A percentile compares a stretch with the other conserved stretches of the same genome.
These are phyloP conservation scores for Aspergillus pseudoglaucus DNA, from an alignment of 2,329 filamentous ascomycete species.

Conservation along the genomic window DNA sequence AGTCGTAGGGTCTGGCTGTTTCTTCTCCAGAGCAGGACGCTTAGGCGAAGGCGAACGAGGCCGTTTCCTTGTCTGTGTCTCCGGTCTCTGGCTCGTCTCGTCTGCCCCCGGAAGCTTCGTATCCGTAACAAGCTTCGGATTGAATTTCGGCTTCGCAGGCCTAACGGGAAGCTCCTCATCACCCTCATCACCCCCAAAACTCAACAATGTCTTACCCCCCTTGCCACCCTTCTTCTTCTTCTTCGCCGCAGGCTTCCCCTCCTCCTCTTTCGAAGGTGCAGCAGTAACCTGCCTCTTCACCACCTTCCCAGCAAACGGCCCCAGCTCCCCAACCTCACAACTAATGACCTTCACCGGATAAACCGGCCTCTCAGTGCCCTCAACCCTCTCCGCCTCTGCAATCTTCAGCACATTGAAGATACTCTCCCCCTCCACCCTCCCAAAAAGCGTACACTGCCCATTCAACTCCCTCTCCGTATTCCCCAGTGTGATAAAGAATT, in stretches of 20 bases:
- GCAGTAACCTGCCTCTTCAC: slow-evolving; percentile 35
- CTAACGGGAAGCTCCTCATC: slow-evolving; percentile 31
- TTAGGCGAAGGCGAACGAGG: slow-evolving; percentile 28
- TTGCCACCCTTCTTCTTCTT: slow-evolving; percentile 40
- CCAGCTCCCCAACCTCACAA: slow-evolving; percentile 41
- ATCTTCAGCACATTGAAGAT: slow-evolving; percentile 96
- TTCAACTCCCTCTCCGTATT: slow-evolving; percentile 74
- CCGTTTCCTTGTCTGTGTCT: slow-evolving; percentile 22
- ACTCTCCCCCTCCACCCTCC: slow-evolving; percentile 83
- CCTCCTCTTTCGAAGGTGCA: slow-evolving; percentile 17
- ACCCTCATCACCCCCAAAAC: slow-evolving; percentile 42
- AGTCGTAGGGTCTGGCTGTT: slow-evolving; percentile 34
- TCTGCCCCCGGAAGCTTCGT: slow-evolving; percentile 11
- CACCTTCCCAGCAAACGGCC: slow-evolving; percentile 40
- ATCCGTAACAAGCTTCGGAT: slow-evolving; percentile 38
- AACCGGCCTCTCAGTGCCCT: slow-evolving; percentile 72
- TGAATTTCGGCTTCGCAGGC: slow-evolving; percentile 43
- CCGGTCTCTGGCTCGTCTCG: slow-evolving; percentile 5
- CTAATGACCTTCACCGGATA: slow-evolving; percentile 71
- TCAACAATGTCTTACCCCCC: slow-evolving; percentile 39
- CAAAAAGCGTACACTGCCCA: slow-evolving; percentile 89
- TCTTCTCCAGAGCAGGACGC: slow-evolving; percentile 17
- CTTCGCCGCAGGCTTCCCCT: slow-evolving; percentile 26
- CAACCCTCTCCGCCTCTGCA: slow-evolving; percentile 75
- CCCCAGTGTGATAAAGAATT: slow-evolving; percentile 93